A percentile compares a stretch with the other conserved stretches of the same genome.
Conservation (phyloP, 768 basidiomycete species). For the Crepidotus variabilis region DNA sequence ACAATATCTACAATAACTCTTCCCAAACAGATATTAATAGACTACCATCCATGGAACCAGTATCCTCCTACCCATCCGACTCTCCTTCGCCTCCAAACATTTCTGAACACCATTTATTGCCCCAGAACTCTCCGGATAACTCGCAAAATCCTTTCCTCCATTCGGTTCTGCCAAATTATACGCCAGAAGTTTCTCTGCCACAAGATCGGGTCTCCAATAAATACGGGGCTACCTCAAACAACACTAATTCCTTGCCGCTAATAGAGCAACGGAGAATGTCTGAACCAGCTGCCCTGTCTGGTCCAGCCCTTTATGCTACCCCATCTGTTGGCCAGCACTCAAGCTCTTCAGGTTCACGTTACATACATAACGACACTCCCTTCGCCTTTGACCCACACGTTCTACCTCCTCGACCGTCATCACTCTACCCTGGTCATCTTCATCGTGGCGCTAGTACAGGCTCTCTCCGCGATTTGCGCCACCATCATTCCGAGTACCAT, state of each 20-base stretch:
- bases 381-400: conserved; percentile 31
- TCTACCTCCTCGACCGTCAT: conserved; percentile 24
- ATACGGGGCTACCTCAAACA: conserved; percentile 32
- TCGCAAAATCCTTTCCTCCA: conserved; percentile 42
- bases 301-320: conserved; percentile 35
- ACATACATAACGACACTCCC: conserved; percentile 26
- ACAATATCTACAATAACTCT: conserved; percentile 18
- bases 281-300: conserved; percentile 49
- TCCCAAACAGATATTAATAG: conserved; percentile 25
- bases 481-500: conserved; percentile 33
- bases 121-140: conserved; percentile 35
- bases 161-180: conserved; percentile 36
- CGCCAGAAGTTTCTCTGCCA: conserved; percentile 36
- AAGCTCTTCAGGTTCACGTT: conserved; percentile 13
- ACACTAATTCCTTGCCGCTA: conserved; percentile 26
- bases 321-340: conserved; percentile 26
- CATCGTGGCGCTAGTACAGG: conserved; percentile 44
- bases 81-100: conserved; percentile 41
- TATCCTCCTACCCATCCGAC: conserved; percentile 29
- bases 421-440: conserved; percentile 37
- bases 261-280: conserved; percentile 67
- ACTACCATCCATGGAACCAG: conserved; percentile 19
- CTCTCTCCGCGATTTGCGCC: conserved; percentile 39
- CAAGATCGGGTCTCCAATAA: conserved; percentile 10
- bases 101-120: conserved; percentile 33